phyloP scores from a whole-genome alignment of 2,329 filamentous ascomycete genomes.

The Cordyceps fumosorosea region DNA sequence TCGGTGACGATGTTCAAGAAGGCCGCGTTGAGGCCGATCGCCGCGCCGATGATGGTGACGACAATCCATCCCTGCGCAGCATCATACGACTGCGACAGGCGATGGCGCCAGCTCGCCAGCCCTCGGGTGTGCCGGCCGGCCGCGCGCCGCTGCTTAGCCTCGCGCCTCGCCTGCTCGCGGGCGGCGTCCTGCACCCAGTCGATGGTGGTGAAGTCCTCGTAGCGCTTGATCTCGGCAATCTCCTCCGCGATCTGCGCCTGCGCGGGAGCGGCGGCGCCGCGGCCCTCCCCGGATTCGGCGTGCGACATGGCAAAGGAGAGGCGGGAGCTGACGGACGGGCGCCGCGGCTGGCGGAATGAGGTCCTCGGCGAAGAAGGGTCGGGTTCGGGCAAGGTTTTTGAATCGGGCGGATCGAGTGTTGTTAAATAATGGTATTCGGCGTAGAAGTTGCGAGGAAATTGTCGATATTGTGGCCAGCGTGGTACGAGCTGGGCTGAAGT shows the following conservation, averaged over 20 bases:
- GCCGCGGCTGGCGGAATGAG: slow-evolving; percentile 25
- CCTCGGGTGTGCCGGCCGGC: slow-evolving; percentile 66
- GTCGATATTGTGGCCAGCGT: not conserved
- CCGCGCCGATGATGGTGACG: slow-evolving; percentile 84
- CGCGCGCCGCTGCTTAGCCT: slow-evolving; percentile 65
- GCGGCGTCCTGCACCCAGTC: slow-evolving; percentile 99
- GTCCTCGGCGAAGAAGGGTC: not conserved
- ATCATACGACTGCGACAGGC: slow-evolving; percentile 81
- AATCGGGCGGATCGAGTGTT: not conserved
- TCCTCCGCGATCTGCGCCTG: slow-evolving; percentile 81
- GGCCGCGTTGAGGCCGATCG: slow-evolving; percentile 88
- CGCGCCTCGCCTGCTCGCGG: slow-evolving; percentile 77
- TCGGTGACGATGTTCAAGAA: slow-evolving; percentile 93
- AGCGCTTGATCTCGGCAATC: slow-evolving; percentile 95
- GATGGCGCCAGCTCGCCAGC: slow-evolving; percentile 69
- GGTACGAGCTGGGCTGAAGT: not conserved
- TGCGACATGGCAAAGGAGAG: slow-evolving; percentile 62
- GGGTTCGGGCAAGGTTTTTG: not conserved
- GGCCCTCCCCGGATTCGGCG: slow-evolving; percentile 55
- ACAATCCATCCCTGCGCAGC: slow-evolving; percentile 98
- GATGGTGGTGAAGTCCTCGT: slow-evolving; percentile 98
- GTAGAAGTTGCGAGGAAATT: not conserved
- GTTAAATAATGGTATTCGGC: not conserved
- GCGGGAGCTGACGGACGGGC: slow-evolving; percentile 56
- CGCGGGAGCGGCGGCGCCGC: slow-evolving; percentile 42